Conservation (phyloP, 1,284 basidiomycete genomes). For the Schizopora paradoxa region DNA sequence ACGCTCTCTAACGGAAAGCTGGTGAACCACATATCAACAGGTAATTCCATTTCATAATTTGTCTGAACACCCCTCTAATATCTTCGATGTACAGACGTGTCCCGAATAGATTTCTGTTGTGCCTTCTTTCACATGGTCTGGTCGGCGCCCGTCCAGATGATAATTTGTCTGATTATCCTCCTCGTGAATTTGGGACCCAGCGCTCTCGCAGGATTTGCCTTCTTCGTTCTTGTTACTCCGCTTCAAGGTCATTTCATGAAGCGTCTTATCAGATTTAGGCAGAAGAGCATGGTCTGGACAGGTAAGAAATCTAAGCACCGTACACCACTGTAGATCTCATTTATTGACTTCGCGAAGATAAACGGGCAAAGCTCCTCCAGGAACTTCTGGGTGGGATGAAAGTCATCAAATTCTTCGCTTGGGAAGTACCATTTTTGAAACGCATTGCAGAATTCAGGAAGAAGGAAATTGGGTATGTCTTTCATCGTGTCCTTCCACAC, state of each 20-base stretch:
- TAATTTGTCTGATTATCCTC: constrained; percentile 66
- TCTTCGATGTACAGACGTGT: constrained; percentile 88
- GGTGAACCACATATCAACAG: too few species aligned
- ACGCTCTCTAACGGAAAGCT: constrained; percentile 82
- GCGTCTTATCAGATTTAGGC: constrained; percentile 63
- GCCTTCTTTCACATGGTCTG: constrained; percentile 82
- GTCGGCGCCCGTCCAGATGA: constrained; percentile 69
- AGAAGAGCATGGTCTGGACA: constrained; percentile 85
- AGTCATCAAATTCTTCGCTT: constrained; percentile 87
- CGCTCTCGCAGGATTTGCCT: constrained; percentile 78
- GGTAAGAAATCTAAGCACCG: neutral
- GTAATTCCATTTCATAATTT: constrained; percentile 97
- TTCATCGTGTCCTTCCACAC: neutral
- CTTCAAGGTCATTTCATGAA: constrained; percentile 74
- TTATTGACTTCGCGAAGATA: constrained; percentile 46
- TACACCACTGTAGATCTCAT: neutral
- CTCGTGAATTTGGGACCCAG: constrained; percentile 72
- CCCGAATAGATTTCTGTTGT: constrained; percentile 85
- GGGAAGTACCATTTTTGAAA: constrained; percentile 70
- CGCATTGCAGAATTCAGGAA: constrained; percentile 67
- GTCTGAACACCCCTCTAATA: too few species aligned
- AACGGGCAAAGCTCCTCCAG: constrained; percentile 76
- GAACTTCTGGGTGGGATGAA: constrained; percentile 84
- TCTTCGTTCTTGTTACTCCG: constrained; percentile 66
- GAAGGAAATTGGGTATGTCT: constrained; percentile 62